A percentile compares a stretch with the other conserved stretches of the same genome.
Conservation (phyloP, 345 rosid genomes). For the Citrus unshiu region DNA sequence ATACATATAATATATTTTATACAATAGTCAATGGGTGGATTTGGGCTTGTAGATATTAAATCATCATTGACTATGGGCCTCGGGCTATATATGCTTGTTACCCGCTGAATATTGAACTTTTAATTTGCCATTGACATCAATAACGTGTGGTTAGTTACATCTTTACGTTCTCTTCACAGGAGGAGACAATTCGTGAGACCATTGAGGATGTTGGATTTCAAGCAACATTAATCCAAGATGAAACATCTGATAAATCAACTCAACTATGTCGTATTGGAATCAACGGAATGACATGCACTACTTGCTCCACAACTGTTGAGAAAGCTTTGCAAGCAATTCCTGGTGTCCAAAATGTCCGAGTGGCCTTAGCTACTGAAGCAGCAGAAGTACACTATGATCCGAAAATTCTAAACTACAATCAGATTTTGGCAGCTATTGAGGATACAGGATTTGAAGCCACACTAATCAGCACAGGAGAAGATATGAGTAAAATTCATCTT, state of each 20-base stretch:
- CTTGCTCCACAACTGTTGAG: constrained; percentile 78
- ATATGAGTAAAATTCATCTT: constrained; percentile 65
- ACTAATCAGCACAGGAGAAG: constrained; percentile 70
- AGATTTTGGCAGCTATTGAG: constrained; percentile 44
- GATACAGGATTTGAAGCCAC: constrained; percentile 70
- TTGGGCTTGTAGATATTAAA: neutral
- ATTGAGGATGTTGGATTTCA: constrained; percentile 85
- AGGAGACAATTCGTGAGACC: constrained; percentile 77
- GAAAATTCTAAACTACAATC: constrained; percentile 29
- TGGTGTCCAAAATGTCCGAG: constrained; percentile 73
- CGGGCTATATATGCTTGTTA: neutral
- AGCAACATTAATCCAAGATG: constrained; percentile 56
- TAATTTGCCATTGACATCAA: neutral
- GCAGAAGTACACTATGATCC: constrained; percentile 77
- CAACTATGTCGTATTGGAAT: constrained; percentile 73
- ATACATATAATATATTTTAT: neutral
- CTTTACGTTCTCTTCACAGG: constrained; percentile 26
- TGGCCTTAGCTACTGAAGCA: constrained; percentile 90
- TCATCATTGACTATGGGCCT: neutral
- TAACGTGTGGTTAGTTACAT: neutral
- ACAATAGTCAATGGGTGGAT: neutral
- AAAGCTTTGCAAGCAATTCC: constrained; percentile 48
- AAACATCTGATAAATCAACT: constrained; percentile 40
- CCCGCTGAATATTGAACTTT: neutral
- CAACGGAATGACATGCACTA: constrained; percentile 87